Evolutionary conservation across 805 yeast species (phyloP), one percentile per base, ranked within the genome.

Genomic region (Naumovozyma dairenensis): DNA sequence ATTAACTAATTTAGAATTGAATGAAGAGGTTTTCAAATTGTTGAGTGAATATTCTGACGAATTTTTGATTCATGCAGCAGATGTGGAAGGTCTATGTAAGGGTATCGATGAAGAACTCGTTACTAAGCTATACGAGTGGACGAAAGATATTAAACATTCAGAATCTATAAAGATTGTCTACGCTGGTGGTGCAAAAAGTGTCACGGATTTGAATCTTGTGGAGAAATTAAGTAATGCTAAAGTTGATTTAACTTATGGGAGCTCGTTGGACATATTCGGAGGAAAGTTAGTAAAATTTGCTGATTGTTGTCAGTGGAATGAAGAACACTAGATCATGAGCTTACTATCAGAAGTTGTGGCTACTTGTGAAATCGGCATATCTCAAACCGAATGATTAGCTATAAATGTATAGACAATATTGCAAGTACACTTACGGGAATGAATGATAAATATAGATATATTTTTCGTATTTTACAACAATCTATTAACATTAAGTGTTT

Each of bases 21-120:
- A 64, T 31, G 54, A 57, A 32, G 71, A 69, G 17, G 69, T 80
- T 18, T 69, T 92, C 38, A 53, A 47, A 4, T 39, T 57, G 30
- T 66, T 92, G 25, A 59, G 78, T 6, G 36, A 64, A 31, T 83
- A 79, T 59, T 84, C 96, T 48, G 71, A 74, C 43, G 98, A 92
- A 60, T 83, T 89, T 51, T 62, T 92, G 34, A 79, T 92, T 13
- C 99, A 92, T 61, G 98, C 98, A 3, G 99, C 98, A 0, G 98
- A 92, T 58, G 97, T 92, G 3, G 99, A 92, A 59, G 99, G 99
- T 0, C 66, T 92, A 13, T 92, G 98, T 55, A 71, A 74, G 27
- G 99, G 99, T 1, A 82, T 92, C 21, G 99, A 92, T 51, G 77
- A 77, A 51, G 71, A 75, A 13, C 63, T 92, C 28, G 96, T 92